A percentile compares a stretch with the other conserved stretches of the same genome.
Conservation (phyloP, 352 stramenopile genomes). For the Phytophthora melonis region DNA sequence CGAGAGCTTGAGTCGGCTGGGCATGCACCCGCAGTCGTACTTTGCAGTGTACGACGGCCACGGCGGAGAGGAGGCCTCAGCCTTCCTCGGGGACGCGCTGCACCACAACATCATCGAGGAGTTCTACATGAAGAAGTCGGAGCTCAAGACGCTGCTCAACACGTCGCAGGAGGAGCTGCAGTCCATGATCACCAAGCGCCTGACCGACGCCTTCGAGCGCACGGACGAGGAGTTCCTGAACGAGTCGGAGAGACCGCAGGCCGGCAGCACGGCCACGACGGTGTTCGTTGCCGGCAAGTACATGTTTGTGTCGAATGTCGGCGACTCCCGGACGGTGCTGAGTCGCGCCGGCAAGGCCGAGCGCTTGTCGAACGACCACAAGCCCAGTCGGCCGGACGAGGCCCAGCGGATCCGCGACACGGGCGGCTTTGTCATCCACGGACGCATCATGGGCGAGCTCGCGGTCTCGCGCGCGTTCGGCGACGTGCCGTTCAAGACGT, state of each 20-base stretch:
- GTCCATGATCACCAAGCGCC: slow-evolving; percentile 59
- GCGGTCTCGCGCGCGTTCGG: slow-evolving; percentile 86
- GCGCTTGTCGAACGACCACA: slow-evolving; percentile 97
- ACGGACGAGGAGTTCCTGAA: slow-evolving; percentile 81
- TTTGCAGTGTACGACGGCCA: slow-evolving; percentile 98
- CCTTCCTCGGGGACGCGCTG: slow-evolving; percentile 86
- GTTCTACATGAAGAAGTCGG: slow-evolving; percentile 64
- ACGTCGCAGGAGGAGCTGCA: slow-evolving; percentile 53
- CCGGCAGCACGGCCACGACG: slow-evolving; percentile 95
- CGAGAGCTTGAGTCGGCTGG: slow-evolving; percentile 55
- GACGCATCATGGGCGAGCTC: slow-evolving; percentile 94
- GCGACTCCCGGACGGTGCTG: slow-evolving; percentile 95
- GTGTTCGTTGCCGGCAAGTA: slow-evolving; percentile 93
- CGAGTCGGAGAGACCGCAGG: slow-evolving; percentile 70
- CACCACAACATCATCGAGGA: slow-evolving; percentile 74
- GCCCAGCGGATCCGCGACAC: slow-evolving; percentile 95
- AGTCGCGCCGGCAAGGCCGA: slow-evolving; percentile 89
- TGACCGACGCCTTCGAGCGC: slow-evolving; percentile 67
- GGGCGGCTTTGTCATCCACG: slow-evolving; percentile 90
- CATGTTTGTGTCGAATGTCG: slow-evolving; percentile 97
- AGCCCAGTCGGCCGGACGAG: slow-evolving; percentile 94
- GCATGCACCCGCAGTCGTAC: slow-evolving; percentile 91
- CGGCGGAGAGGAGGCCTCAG: slow-evolving; percentile 93
- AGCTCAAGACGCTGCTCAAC: slow-evolving; percentile 44
- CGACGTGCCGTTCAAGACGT: slow-evolving; percentile 97